phyloP scores from a whole-genome alignment of 108 stramenopile genomes.

The Cyclotella atomus region DNA sequence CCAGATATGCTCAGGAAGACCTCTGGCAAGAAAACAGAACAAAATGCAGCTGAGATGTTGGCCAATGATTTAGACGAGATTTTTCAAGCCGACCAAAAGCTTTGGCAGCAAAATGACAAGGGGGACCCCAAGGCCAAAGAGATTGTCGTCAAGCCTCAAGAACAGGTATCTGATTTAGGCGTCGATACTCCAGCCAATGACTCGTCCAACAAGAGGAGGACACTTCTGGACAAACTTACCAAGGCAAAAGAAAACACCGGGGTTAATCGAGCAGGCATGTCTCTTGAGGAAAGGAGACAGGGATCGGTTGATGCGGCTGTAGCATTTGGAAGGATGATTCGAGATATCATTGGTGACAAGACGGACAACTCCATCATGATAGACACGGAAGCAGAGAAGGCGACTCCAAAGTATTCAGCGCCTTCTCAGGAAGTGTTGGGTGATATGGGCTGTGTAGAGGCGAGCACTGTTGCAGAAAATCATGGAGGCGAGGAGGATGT shows the following conservation, averaged over 20 bases:
- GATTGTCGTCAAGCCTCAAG: slow-evolving; percentile 46
- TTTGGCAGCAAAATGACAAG: slow-evolving; percentile 55
- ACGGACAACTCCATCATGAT: neutral
- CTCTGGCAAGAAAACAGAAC: slow-evolving; percentile 11
- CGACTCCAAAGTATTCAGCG: slow-evolving; percentile 25
- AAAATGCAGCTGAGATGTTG: slow-evolving; percentile 63
- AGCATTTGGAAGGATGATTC: slow-evolving; percentile 35
- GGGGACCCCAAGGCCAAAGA: slow-evolving; percentile 64
- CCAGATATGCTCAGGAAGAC: slow-evolving; percentile 46
- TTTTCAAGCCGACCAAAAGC: slow-evolving; percentile 75
- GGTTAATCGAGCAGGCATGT: slow-evolving; percentile 3
- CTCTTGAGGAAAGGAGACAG: slow-evolving; percentile 36
- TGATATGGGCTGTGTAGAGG: slow-evolving; percentile 65
- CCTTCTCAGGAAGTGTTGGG: slow-evolving; percentile 18
- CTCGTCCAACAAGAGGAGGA: neutral
- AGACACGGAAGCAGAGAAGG: slow-evolving; percentile 15
- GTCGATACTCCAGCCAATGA: slow-evolving; percentile 35
- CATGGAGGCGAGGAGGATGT: slow-evolving; percentile 78
- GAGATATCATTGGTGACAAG: slow-evolving; percentile 13
- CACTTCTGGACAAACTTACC: slow-evolving; percentile 16
- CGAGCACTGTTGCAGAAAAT: slow-evolving; percentile 60
- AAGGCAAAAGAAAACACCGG: neutral
- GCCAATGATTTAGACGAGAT: slow-evolving; percentile 80
- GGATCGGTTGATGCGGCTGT: slow-evolving; percentile 42
- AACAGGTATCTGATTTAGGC: slow-evolving; percentile 35